Conservation (phyloP, 177 flowering plant genomes). For the Vitis hybrid region DNA sequence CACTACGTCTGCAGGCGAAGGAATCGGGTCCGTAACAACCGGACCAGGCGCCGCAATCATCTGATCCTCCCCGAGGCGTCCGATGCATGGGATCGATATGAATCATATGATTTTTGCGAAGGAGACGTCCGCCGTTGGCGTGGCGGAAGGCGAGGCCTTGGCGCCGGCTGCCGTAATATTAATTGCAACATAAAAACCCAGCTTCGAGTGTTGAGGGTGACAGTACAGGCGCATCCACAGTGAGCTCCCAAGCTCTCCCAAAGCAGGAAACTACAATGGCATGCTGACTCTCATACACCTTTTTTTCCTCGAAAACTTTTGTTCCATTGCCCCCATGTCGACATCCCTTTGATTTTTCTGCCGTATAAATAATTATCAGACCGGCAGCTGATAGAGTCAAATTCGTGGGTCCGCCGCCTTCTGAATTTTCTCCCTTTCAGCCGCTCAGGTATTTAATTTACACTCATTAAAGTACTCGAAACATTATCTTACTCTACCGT, state of each 20-base stretch:
- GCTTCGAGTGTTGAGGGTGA: slow-evolving; percentile 84
- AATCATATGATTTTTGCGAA: too few relatives aligned
- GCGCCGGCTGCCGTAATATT: slow-evolving; percentile 27
- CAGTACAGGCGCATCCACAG: slow-evolving; percentile 52
- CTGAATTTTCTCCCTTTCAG: slow-evolving; percentile 41
- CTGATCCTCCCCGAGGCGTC: too few relatives aligned
- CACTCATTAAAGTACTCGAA: not conserved
- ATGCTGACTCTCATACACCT: not conserved
- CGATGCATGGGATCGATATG: too few relatives aligned
- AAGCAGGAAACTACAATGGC: slow-evolving; percentile 80
- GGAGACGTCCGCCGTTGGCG: too few relatives aligned
- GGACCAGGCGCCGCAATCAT: too few relatives aligned
- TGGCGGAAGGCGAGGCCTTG: too few relatives aligned
- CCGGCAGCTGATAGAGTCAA: slow-evolving; percentile 76
- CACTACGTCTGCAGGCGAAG: too few relatives aligned
- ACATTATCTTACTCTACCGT: too few relatives aligned
- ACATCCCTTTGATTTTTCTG: slow-evolving; percentile 3
- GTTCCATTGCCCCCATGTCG: not conserved
- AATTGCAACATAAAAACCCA: slow-evolving; percentile 53
- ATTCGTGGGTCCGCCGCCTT: slow-evolving; percentile 48
- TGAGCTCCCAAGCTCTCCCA: slow-evolving; percentile 56
- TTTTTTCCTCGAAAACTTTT: not conserved
- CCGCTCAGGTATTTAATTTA: slow-evolving; percentile 44
- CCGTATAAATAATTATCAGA: not conserved
- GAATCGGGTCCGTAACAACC: too few relatives aligned